Conservation (phyloP, 768 basidiomycete genomes). For the Pleurotus cornucopiae region DNA sequence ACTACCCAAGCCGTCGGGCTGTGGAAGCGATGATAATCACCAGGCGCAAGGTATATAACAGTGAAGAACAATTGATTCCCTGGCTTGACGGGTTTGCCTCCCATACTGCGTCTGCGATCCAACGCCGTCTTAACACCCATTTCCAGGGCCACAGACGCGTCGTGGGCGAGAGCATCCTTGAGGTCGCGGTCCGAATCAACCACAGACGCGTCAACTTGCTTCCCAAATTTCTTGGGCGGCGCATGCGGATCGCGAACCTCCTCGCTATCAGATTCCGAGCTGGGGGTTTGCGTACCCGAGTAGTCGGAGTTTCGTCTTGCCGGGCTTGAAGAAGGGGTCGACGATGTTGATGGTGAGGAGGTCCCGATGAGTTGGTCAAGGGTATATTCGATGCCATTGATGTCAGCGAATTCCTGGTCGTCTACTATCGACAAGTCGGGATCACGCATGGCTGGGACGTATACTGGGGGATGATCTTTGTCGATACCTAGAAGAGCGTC, state of each 20-base stretch:
- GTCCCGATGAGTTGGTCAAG: constrained; percentile 84
- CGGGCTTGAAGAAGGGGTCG: constrained; percentile 23
- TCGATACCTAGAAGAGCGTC: constrained; percentile 87
- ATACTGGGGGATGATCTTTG: constrained; percentile 39
- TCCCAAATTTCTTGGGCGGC: constrained; percentile 54
- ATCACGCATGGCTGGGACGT: constrained; percentile 39
- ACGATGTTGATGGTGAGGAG: constrained; percentile 9
- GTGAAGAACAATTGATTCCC: constrained; percentile 88
- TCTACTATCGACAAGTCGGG: constrained; percentile 56
- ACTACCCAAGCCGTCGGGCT: constrained; percentile 96
- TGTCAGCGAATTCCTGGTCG: constrained; percentile 89
- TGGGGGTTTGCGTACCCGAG: constrained; percentile 15
- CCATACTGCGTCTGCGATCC: constrained; percentile 29
- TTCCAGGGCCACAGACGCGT: constrained; percentile 66
- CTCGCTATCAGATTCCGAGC: constrained; percentile 10
- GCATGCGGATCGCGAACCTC: constrained; percentile 8
- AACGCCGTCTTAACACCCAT: constrained; percentile 54
- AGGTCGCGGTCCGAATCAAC: constrained; percentile 47
- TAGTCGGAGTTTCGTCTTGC: constrained; percentile 13
- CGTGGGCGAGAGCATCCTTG: constrained; percentile 58
- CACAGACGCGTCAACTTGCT: constrained; percentile 73
- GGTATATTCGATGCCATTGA: constrained; percentile 96
- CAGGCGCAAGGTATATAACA: constrained; percentile 97
- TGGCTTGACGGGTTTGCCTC: constrained; percentile 50
- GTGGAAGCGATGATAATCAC: constrained; percentile 98